A percentile compares a stretch with the other conserved stretches of the same genome.
phyloP scores from a whole-genome alignment of 2,329 filamentous ascomycete species.

The Corinectria fuckeliana region DNA sequence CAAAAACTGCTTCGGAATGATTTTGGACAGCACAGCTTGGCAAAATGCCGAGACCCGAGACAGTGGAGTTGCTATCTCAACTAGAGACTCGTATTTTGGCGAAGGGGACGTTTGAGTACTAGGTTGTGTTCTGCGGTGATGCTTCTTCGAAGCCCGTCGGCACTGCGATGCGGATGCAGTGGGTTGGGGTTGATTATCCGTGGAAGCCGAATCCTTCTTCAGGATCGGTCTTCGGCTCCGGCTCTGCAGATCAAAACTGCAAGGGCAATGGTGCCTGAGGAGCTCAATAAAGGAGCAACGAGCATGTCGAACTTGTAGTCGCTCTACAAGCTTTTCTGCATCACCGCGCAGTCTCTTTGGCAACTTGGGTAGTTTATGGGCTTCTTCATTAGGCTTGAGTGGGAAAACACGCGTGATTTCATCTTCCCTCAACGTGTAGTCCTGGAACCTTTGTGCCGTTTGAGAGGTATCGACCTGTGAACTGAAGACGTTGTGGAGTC shows the following conservation, averaged over 20 bases:
- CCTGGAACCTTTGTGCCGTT: conserved; percentile 77
- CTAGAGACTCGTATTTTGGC: conserved; percentile 53
- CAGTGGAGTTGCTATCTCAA: conserved; percentile 70
- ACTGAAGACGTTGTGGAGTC: conserved; percentile 90
- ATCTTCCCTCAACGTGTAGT: conserved; percentile 84
- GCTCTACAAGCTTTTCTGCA: conserved; percentile 64
- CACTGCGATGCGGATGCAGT: conserved; percentile 18
- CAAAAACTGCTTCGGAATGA: conserved; percentile 81
- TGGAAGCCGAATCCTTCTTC: conserved; percentile 8
- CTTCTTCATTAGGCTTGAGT: conserved; percentile 18
- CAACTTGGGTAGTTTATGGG: conserved; percentile 43
- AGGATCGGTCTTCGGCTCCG: conserved; percentile 5
- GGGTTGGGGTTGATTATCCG: conserved; percentile 8
- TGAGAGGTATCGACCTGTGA: conserved; percentile 68
- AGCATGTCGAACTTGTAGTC: conserved; percentile 72
- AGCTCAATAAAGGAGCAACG: conserved; percentile 82
- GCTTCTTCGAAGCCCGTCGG: conserved; percentile 11
- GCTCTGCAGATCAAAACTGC: conserved; percentile 35
- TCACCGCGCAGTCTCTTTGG: conserved; percentile 74
- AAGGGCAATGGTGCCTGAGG: conserved; percentile 81
- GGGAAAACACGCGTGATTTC: conserved; percentile 64
- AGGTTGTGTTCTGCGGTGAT: conserved; percentile 3
- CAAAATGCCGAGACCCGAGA: conserved; percentile 85
- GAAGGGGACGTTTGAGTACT: conserved; percentile 13
- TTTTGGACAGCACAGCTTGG: conserved; percentile 72